A percentile compares a stretch with the other conserved stretches of the same genome.
Conservation (phyloP, 495 filamentous ascomycete species). For the Podospora sp. region DNA sequence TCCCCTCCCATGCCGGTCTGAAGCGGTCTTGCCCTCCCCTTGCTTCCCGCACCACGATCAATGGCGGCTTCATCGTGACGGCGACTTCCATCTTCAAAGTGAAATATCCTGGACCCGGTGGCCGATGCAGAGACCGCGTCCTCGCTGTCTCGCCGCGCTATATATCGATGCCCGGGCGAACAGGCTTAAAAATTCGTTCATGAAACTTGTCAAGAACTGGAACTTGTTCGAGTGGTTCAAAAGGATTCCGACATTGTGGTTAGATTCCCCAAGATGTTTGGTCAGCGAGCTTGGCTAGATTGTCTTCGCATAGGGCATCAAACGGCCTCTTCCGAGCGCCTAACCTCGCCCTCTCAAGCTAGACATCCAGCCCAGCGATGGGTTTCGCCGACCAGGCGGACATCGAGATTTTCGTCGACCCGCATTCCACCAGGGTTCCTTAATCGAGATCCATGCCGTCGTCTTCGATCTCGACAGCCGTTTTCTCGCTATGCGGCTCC, state of each 20-base stretch:
- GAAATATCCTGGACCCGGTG: not conserved
- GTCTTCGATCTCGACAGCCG: slow-evolving; percentile 26
- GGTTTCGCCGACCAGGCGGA: not conserved
- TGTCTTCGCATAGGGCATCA: not conserved
- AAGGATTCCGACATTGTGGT: not conserved
- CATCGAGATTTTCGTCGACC: not conserved
- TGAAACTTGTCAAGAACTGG: not conserved
- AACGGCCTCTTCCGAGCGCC: not conserved
- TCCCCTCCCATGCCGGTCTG: not conserved
- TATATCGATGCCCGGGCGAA: not conserved
- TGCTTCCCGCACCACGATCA: not conserved
- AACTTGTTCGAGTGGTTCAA: not conserved
- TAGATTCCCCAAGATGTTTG: not conserved
- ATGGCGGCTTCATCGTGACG: not conserved
- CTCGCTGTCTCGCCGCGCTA: not conserved
- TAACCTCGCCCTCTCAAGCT: not conserved
- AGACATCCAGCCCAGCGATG: not conserved
- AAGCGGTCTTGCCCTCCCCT: not conserved
- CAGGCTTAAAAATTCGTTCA: not conserved
- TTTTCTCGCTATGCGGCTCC: slow-evolving; percentile 28
- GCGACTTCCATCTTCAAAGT: not conserved
- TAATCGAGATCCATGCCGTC: slow-evolving; percentile 30
- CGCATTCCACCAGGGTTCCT: not conserved
- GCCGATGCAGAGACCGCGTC: not conserved
- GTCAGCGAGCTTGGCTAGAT: not conserved